Percentiles rank a stretch among this genome's conserved stretches.
phyloP scores from a whole-genome alignment of 2,329 filamentous ascomycete genomes.

The Leptographium radiaticola region DNA sequence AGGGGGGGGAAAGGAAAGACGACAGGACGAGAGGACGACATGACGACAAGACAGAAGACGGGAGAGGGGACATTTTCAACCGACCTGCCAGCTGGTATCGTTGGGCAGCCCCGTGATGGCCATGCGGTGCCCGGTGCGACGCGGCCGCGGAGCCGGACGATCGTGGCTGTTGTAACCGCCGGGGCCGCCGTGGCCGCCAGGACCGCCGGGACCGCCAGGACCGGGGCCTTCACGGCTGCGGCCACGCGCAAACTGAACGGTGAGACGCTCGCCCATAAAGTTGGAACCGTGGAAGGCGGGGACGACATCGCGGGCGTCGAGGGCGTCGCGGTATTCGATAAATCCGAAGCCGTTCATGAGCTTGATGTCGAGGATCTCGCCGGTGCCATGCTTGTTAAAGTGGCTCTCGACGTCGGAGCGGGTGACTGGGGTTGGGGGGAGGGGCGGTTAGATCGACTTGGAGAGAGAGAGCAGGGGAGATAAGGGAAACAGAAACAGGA shows the following conservation, averaged over 20 bases:
- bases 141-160: slow-evolving; percentile 57
- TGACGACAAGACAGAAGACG: no score
- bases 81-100: slow-evolving; percentile 99
- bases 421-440: slow-evolving; percentile 72
- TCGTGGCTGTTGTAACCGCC: slow-evolving; percentile 37
- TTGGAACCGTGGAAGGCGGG: slow-evolving; percentile 76
- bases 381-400: slow-evolving; percentile 90
- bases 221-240: slow-evolving; percentile 32
- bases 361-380: slow-evolving; percentile 98
- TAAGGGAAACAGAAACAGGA: slow-evolving; percentile 22
- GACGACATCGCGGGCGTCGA: slow-evolving; percentile 97
- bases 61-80: slow-evolving; percentile 30
- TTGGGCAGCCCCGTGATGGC: slow-evolving; percentile 90
- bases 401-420: slow-evolving; percentile 94
- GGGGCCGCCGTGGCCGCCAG: neutral
- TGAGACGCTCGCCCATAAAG: slow-evolving; percentile 95
- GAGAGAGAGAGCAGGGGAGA: slow-evolving; percentile 26
- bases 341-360: slow-evolving; percentile 99
- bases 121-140: slow-evolving; percentile 93
- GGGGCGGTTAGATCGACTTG: no score
- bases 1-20: neutral
- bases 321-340: slow-evolving; percentile 96
- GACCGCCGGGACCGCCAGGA: neutral
- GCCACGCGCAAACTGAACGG: slow-evolving; percentile 95
- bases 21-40: no score